Evolutionary conservation across 129 eudicot species (phyloP), one percentile per base, ranked within the genome.

Genomic region (Saposhnikovia divaricata): DNA sequence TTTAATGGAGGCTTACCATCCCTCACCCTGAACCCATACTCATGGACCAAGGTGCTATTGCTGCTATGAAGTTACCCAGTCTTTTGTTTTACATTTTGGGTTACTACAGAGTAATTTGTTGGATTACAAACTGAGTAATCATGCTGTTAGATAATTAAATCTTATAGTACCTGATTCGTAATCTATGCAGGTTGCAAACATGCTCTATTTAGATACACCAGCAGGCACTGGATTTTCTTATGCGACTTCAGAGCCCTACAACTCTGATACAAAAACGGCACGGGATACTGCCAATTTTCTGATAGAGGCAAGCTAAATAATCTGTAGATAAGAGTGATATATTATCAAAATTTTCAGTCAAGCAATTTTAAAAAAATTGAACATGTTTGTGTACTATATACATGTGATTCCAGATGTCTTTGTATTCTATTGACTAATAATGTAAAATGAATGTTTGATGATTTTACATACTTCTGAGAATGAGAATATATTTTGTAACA

Each of bases 171-270:
- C 12, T 65, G 53, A 73, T 73, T 0, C 0, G 44, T 44, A 21
- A 72, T 28, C 40, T 73, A 40, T 28, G 25, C 65, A 86, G 89
- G 7, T 86, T 72, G 83, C 87, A 7, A 86, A 42, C 77, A 83
- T 86, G 53, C 84, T 86, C 31, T 86, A 81, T 57, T 6, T 87
- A 55, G 89, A 87, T 31, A 40, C 72, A 40, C 87, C 87, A 6
- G 83, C 48, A 11, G 85, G 87, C 6, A 45, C 87, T 55, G 89
- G 63, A 53, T 53, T 53, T 53, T 53, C 63, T 1, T 53, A 53
- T 53, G 63, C 63, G 18, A 53, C 63, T 53, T 53, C 63, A 53
- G 63, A 53, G 11, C 63, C 63, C 63, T 15, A 53, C 11, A 53
- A 53, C 63, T 53, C 63, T 6, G 63, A 53, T 53, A 53, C 63